Evolutionary conservation across 768 basidiomycete genomes (phyloP), one percentile per base, ranked within the genome.

Genomic region (Boletus tomentosulus): DNA sequence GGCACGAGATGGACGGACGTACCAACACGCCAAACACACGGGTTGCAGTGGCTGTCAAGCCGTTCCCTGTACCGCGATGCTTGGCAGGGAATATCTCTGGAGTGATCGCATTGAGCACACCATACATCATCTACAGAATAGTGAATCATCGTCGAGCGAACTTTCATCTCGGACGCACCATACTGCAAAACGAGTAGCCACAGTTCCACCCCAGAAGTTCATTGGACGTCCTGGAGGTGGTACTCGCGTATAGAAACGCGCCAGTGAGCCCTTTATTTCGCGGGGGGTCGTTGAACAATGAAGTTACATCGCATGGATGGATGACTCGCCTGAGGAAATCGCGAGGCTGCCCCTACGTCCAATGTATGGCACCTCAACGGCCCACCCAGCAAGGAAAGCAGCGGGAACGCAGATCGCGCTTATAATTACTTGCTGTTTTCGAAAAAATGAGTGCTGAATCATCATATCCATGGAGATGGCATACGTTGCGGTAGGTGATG

Each of bases 191-290:
- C 19, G 73, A 76, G 57, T 86, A 87, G 11, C 79, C 86, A 63
- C 86, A 91, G 68, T 90, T 89, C 88, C 88, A 91, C 45, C 83
- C 88, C 25, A 91, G 75, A 41, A 90, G 76, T 25, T 80, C 76
- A 55, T 84, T 75, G 7, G 84, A 87, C 54, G 78, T 83, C 60
- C 81, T 77, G 16, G 45, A 46, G 28, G 45, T 89, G 45, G 88
- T 90, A 33, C 80, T 84, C 57, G 77, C 83, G 62, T 87, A 85
- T 43, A 92, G 78, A 72, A 90, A 90, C 13, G 76, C 76, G n/a
- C 87, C 88, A 15, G 89, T 90, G 61, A 89, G 76, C 65, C 78
- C 83, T 85, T 71, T 64, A 65, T 77, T 76, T 46, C 9, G 72
- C 73, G 63, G 47, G 70, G 55, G 66, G 70, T 62, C 30, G 30